Evolutionary conservation across 352 stramenopile species (phyloP).

Genomic region (Globisporangium polare): DNA sequence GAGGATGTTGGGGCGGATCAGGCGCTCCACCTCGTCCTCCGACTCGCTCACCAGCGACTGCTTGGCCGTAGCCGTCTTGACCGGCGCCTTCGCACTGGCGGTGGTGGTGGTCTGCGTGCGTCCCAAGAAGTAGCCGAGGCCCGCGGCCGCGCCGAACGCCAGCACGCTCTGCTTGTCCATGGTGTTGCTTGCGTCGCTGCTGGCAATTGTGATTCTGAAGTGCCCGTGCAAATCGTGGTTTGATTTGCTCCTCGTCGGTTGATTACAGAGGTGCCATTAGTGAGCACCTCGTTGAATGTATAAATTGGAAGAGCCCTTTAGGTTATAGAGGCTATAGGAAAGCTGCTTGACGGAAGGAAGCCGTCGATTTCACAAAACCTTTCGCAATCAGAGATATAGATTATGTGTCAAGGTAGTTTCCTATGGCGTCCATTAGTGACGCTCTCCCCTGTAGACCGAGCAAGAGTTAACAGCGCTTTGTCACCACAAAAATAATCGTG

Average conservation of each 20-base stretch:
- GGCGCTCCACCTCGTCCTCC: conserved; percentile 67
- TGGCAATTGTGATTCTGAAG: conserved; percentile 11
- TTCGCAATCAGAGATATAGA: too few relatives aligned
- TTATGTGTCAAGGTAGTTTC: too few relatives aligned
- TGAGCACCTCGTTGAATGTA: too few relatives aligned
- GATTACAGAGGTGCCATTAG: neutral
- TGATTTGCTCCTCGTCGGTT: neutral
- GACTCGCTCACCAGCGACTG: neutral
- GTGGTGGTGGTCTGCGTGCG: conserved; percentile 31
- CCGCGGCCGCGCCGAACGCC: conserved; percentile 54
- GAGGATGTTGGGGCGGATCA: conserved; percentile 97
- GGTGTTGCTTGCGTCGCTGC: neutral
- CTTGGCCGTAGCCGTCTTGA: neutral
- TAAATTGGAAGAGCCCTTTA: too few relatives aligned
- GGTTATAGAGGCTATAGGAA: too few relatives aligned
- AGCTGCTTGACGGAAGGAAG: too few relatives aligned
- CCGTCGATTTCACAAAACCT: too few relatives aligned
- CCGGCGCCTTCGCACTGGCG: neutral
- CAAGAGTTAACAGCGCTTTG: neutral
- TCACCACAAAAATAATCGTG: conserved; percentile 14
- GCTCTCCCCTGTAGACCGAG: neutral
- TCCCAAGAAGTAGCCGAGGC: conserved; percentile 63
- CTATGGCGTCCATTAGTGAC: too few relatives aligned
- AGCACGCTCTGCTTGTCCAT: conserved; percentile 73
- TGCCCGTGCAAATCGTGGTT: neutral